These are phyloP conservation scores for Cichorium intybus DNA, from an alignment of 140 eudicot genomes.

Conservation along the genomic window DNA sequence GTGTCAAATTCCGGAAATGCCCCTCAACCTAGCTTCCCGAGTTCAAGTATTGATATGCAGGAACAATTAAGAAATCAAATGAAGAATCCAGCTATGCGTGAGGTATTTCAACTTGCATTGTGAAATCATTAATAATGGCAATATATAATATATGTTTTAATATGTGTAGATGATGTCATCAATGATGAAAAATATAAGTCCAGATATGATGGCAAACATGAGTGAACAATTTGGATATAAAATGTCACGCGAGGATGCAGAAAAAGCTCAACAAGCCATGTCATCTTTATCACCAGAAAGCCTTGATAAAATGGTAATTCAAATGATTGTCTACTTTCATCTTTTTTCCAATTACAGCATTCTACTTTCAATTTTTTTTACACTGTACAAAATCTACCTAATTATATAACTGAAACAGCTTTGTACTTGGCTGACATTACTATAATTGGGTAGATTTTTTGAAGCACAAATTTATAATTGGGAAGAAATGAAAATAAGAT, in stretches of 20 bases:
- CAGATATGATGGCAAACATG: constrained; percentile 97
- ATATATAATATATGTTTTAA: background rate
- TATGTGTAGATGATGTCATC: constrained; percentile 74
- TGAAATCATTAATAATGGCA: too few relatives aligned
- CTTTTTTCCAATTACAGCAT: background rate
- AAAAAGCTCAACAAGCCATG: constrained; percentile 96
- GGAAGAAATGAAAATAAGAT: too few relatives aligned
- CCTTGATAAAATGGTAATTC: constrained; percentile 65
- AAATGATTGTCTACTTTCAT: too few relatives aligned
- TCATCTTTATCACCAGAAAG: constrained; percentile 87
- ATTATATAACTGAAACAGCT: too few relatives aligned
- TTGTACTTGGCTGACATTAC: too few relatives aligned
- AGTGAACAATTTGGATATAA: constrained; percentile 87
- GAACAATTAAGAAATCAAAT: constrained; percentile 71
- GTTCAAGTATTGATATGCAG: constrained; percentile 53
- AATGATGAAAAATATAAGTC: constrained; percentile 91
- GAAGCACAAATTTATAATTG: too few relatives aligned
- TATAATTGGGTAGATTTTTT: too few relatives aligned
- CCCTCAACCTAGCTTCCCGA: constrained; percentile 12
- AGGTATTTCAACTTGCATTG: constrained; percentile 25
- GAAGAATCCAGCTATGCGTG: constrained; percentile 77
- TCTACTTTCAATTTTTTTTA: too few relatives aligned
- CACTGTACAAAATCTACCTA: too few relatives aligned
- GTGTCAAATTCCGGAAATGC: constrained; percentile 22
- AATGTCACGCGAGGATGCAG: constrained; percentile 90